Evolutionary conservation across 495 filamentous ascomycete genomes (phyloP).

Genomic region (Saxophila tyrrhenica): DNA sequence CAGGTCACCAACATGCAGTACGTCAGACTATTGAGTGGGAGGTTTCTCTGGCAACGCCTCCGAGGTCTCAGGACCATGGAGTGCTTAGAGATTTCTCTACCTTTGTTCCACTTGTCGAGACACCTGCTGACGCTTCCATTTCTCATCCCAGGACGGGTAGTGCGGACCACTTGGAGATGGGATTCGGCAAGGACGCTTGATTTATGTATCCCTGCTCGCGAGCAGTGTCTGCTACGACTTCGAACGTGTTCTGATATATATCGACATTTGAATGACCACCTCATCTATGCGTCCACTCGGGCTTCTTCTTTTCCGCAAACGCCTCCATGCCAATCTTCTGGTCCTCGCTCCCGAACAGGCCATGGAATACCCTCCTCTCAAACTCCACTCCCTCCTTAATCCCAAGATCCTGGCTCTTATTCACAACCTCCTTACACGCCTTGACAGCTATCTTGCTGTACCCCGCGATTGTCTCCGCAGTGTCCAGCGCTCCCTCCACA

Average conservation of each 20-base stretch:
- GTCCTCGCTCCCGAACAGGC: constrained; percentile 82
- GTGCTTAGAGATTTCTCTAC: too few species aligned
- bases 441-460: constrained; percentile 69
- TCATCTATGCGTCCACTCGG: constrained; percentile 77
- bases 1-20: constrained; percentile 16
- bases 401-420: constrained; percentile 83
- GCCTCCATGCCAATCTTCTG: constrained; percentile 97
- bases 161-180: constrained; percentile 16
- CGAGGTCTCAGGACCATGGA: too few species aligned
- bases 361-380: constrained; percentile 86
- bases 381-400: constrained; percentile 86
- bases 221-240: background rate
- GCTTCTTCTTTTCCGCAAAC: constrained; percentile 88
- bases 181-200: constrained; percentile 7
- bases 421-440: constrained; percentile 96
- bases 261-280: background rate
- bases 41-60: too few species aligned
- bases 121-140: too few species aligned
- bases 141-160: too few species aligned
- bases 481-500: constrained; percentile 63
- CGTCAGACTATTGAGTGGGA: too few species aligned
- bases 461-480: constrained; percentile 78
- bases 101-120: too few species aligned
- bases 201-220: too few species aligned
- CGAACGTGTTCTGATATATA: background rate